Conservation (phyloP, 2,329 filamentous ascomycete species). For the Bisporella sp. region DNA sequence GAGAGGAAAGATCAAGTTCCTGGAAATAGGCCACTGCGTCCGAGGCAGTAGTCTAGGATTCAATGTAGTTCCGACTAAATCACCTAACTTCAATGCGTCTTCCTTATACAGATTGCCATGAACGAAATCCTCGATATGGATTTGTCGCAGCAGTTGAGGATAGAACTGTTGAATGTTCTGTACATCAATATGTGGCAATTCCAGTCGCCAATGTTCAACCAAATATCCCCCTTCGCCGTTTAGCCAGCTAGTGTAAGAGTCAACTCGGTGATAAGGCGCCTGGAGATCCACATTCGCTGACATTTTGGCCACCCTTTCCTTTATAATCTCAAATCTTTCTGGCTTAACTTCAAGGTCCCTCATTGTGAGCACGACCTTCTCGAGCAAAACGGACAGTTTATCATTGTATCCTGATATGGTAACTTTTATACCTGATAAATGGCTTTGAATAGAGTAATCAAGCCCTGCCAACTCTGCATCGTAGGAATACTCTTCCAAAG, state of each 20-base stretch:
- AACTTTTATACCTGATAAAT: conserved; percentile 67
- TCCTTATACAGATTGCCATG: conserved; percentile 95
- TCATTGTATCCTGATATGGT: conserved; percentile 91
- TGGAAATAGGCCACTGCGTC: conserved; percentile 71
- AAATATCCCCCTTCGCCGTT: conserved; percentile 70
- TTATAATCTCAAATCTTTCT: conserved; percentile 87
- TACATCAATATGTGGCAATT: conserved; percentile 66
- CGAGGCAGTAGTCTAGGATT: conserved; percentile 67
- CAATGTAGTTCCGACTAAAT: conserved; percentile 72
- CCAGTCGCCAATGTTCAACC: conserved; percentile 71
- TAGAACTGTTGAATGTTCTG: conserved; percentile 72
- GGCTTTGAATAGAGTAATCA: conserved; percentile 70
- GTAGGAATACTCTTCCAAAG: conserved; percentile 87
- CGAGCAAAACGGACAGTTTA: conserved; percentile 83
- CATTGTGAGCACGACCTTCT: conserved; percentile 81
- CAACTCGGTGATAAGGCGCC: conserved; percentile 83
- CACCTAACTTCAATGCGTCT: conserved; percentile 78
- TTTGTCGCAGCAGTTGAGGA: conserved; percentile 71
- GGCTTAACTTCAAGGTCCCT: conserved; percentile 75
- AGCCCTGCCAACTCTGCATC: conserved; percentile 90
- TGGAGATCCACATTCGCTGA: conserved; percentile 84
- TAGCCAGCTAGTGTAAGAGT: conserved; percentile 75
- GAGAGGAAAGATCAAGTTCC: conserved; percentile 69
- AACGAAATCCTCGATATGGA: conserved; percentile 80
- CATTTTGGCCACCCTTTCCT: conserved; percentile 69